Evolutionary conservation across 2,329 filamentous ascomycete genomes (phyloP).

Genomic region (Phyllosticta citrichinensis): DNA sequence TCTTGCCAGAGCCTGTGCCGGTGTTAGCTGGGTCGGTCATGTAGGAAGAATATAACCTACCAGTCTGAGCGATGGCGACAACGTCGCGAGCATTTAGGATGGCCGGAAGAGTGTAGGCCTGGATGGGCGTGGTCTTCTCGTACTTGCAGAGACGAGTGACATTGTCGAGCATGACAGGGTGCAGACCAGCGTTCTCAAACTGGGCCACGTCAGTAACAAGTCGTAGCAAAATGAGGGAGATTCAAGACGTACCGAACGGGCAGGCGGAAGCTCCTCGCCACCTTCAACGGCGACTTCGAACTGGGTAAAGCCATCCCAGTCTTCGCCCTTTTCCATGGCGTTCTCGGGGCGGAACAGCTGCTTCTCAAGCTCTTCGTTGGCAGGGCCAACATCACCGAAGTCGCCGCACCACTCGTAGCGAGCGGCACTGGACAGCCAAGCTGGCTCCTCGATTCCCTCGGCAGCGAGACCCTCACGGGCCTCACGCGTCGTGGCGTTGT

Average conservation of each 20-base stretch:
- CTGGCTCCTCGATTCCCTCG: slow-evolving; percentile 3
- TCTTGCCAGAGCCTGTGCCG: slow-evolving; percentile 82
- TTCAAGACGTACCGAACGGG: slow-evolving; percentile 37
- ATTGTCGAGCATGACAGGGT: slow-evolving; percentile 74
- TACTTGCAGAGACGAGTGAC: slow-evolving; percentile 62
- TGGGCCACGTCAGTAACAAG: slow-evolving; percentile 27
- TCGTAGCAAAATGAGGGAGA: neutral
- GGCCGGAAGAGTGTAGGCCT: slow-evolving; percentile 73
- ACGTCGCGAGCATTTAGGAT: slow-evolving; percentile 69
- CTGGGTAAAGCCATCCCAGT: slow-evolving; percentile 47
- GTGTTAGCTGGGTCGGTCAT: neutral
- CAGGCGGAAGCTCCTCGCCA: slow-evolving; percentile 36
- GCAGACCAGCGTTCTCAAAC: slow-evolving; percentile 72
- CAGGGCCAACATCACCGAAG: slow-evolving; percentile 73
- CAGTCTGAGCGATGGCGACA: slow-evolving; percentile 85
- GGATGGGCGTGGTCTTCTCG: slow-evolving; percentile 68
- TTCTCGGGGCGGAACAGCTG: slow-evolving; percentile 57
- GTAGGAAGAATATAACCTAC: slow-evolving; percentile 40
- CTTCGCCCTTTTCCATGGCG: slow-evolving; percentile 48
- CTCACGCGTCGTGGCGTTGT: slow-evolving; percentile 13
- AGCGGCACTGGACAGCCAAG: slow-evolving; percentile 47
- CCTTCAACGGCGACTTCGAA: slow-evolving; percentile 44
- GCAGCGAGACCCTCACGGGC: slow-evolving; percentile 15
- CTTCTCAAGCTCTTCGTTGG: slow-evolving; percentile 58
- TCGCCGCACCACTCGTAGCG: slow-evolving; percentile 82